Evolutionary conservation across 2,329 filamentous ascomycete species (phyloP).

Genomic region (Furcasterigmium sp.): DNA sequence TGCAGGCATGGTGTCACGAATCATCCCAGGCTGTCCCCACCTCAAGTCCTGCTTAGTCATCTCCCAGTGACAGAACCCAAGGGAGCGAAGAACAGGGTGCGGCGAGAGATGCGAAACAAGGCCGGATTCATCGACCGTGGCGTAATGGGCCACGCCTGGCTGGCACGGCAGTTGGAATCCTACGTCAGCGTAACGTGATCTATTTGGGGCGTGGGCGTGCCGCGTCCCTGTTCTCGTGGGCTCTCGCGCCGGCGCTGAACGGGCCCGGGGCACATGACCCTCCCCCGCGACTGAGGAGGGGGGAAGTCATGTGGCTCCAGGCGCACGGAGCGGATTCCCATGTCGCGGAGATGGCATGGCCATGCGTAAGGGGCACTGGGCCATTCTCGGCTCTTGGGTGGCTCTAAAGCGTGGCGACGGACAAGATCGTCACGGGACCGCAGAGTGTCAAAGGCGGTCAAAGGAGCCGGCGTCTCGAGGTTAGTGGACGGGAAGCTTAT

Average conservation of each 20-base stretch:
- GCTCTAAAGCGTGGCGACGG: no score
- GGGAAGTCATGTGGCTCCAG: background rate
- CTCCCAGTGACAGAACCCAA: no score
- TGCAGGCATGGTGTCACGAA: no score
- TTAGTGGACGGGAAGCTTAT: background rate
- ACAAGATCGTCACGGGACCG: background rate
- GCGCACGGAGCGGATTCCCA: no score
- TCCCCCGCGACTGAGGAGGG: background rate
- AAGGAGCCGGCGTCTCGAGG: background rate
- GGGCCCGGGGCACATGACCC: background rate
- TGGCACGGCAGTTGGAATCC: background rate
- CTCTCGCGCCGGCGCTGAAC: slow-evolving; percentile 3
- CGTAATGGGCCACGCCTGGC: background rate
- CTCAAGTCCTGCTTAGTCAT: no score
- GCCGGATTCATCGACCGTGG: background rate
- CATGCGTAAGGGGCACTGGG: no score
- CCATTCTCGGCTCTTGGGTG: no score
- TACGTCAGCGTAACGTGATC: slow-evolving; percentile 3
- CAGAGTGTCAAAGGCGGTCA: background rate
- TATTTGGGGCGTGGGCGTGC: background rate
- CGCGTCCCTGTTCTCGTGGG: background rate
- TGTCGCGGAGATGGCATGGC: no score
- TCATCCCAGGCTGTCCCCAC: no score
- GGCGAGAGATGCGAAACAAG: background rate
- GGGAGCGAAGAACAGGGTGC: no score